Base-by-base conservation (phyloP, 192 early-diverging fungal genomes). In the Ambispora gerdemannii region DNA sequence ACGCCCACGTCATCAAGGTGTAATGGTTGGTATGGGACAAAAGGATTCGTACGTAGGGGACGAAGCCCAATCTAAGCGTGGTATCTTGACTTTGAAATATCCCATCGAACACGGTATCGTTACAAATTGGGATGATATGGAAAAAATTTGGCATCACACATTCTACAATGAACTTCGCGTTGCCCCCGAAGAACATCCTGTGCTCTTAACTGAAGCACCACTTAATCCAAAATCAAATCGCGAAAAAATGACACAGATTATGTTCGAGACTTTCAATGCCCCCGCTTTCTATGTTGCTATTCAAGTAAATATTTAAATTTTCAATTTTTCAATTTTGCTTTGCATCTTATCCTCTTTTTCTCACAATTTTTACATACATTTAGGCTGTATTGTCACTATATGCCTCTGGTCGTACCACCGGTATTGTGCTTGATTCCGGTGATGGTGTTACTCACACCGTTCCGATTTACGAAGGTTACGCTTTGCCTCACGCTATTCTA, bases 191-290 rank as follows among this genome's bases (percentile, higher is more conserved):
- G 93, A 96, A 82, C 95, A 97, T 86, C 94, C 95, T 36, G 92
- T 97, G n/a, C 84, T 97, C 72, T 86, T 97, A 63, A 98, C 95
- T 61, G 95, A 99, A 82, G 93, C 95, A 63, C 94, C 95, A 28
- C 87, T 96, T 72, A 98, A 99, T 89, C 94, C 95, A 78, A 96
- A 95, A 87, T 88, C 87, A 75, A 98, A 99, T 88, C 93, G 97
- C 77, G 95, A 97, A 80, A 96, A 95, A 90, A 98, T 97, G 95
- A 93, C 92, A 72, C 93, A 99, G 84, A 95, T 99, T 78, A 97
- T 97, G 95, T 99, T 97, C 75, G 97, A 97, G 86, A 93, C 93
- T 74, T 98, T 97, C 89, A 94, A 95, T 79, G 86, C 88, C 52
- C 94, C 93, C 69, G 97, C 93, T 63, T 95, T 97, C 88, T 99